Evolutionary conservation across 306 rosid genomes (phyloP).

Genomic region (Begonia fuchsioides): DNA sequence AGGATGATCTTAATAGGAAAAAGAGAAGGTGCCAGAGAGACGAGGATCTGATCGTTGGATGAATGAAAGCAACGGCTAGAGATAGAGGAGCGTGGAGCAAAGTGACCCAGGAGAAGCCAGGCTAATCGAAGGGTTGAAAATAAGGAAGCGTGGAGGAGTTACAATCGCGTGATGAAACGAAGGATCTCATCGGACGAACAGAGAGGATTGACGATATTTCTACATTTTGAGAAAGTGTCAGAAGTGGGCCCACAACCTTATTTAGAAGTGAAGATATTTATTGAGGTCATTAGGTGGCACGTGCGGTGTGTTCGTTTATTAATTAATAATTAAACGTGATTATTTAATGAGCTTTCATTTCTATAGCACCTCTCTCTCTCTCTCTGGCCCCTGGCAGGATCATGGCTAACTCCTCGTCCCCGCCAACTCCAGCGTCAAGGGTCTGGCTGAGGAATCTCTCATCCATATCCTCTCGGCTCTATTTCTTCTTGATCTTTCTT

Average conservation of each 20-base stretch:
- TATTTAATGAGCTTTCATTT: no score
- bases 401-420: conserved; percentile 30
- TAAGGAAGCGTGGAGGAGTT: neutral
- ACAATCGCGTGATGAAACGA: conserved; percentile 1
- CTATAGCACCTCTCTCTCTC: neutral
- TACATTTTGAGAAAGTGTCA: neutral
- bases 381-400: neutral
- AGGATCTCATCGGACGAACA: conserved; percentile 6
- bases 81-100: conserved; percentile 2
- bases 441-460: conserved; percentile 44
- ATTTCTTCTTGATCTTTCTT: conserved; percentile 56
- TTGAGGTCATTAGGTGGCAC: no score
- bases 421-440: conserved; percentile 26
- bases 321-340: no score
- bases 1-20: conserved; percentile 1
- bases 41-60: conserved; percentile 4
- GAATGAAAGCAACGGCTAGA: no score
- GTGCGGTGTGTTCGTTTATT: no score
- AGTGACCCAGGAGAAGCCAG: conserved; percentile 1
- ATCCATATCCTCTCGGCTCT: conserved; percentile 41
- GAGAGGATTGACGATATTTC: neutral
- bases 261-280: no score
- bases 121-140: conserved; percentile 1
- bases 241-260: no score
- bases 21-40: conserved; percentile 2